Evolutionary conservation across 495 filamentous ascomycete genomes (phyloP), one percentile per base, ranked within the genome.

Genomic region (Podospora pseudocomata): DNA sequence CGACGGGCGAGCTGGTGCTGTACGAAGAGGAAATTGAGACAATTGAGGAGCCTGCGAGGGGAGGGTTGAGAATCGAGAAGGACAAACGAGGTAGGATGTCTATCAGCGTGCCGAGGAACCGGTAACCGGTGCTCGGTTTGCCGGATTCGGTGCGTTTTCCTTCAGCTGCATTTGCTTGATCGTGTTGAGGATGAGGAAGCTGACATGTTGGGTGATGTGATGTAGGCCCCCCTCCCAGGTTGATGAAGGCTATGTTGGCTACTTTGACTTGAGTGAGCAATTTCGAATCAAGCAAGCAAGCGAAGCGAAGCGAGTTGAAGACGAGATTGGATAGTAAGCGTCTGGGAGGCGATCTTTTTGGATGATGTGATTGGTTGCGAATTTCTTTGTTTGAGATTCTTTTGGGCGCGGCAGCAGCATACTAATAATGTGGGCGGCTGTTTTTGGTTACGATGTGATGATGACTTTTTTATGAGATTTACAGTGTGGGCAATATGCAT

Each of bases 81-180:
- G 91, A 96, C 76, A 88, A 88, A 79, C 92, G 86, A 90, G 91
- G 93, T 96, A 93, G 84, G 89, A 83, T 91, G 84, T 86, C 83
- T 79, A 85, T 90, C 79, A 83, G 81, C 78, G 77, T 87, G 80
- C 85, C 87, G 78, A 85, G 80, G 77, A 76, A 83, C 80, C 79
- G 79, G 74, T 76, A 77, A 82, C 77, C 74, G 78, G 78, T 69
- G 20, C 55, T 64, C 60, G 28, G 18, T 71, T 70, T 60, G 19
- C 32, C 28, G 62, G 20, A 53, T 2, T 15, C 15, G 65, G 74
- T 74, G 68, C 57, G 58, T 66, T 75, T 69, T 71, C 57, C n/a
- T 53, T 44, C 9, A 49, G 13, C 13, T 49, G 39, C 39, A 49
- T 49, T 49, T 49, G 30, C 39, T 49, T 49, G 9, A 11, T 13